Conservation (phyloP, 148 eudicot genomes). For the Amaranthus palmeri region DNA sequence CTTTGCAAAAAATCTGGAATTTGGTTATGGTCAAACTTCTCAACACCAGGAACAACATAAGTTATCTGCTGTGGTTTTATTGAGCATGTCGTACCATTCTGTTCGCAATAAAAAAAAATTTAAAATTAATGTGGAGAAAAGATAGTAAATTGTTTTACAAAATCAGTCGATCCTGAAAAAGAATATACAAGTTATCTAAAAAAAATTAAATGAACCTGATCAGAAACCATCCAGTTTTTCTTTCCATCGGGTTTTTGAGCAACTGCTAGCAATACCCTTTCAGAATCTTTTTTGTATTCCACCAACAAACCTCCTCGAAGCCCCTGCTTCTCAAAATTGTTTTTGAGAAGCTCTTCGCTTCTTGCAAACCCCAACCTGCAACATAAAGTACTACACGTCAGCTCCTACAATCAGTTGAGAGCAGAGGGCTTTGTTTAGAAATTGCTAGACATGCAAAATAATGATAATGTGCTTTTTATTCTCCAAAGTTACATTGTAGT, state of each 20-base stretch:
- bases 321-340: constrained; percentile 47
- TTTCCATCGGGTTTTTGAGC: constrained; percentile 86
- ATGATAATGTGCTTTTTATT: no score
- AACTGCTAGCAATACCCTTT: constrained; percentile 85
- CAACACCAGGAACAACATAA: constrained; percentile 77
- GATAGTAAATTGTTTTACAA: not conserved
- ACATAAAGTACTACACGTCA: constrained; percentile 13
- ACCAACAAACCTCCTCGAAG: constrained; percentile 66
- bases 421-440: not conserved
- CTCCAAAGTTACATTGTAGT: no score
- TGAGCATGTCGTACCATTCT: constrained; percentile 78
- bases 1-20: constrained; percentile 62
- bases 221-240: constrained; percentile 95
- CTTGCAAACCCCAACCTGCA: constrained; percentile 56
- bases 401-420: constrained; percentile 4
- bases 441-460: not conserved
- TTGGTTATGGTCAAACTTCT: constrained; percentile 58
- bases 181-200: not conserved
- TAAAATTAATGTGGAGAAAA: not conserved
- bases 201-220: constrained; percentile 65
- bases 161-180: constrained; percentile 13
- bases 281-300: constrained; percentile 91
- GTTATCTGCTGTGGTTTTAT: constrained; percentile 96
- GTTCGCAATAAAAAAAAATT: constrained; percentile 11
- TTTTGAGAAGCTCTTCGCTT: constrained; percentile 48